Base-by-base conservation (phyloP, 2,329 filamentous ascomycete species). In the Hypoxylon sp. region DNA sequence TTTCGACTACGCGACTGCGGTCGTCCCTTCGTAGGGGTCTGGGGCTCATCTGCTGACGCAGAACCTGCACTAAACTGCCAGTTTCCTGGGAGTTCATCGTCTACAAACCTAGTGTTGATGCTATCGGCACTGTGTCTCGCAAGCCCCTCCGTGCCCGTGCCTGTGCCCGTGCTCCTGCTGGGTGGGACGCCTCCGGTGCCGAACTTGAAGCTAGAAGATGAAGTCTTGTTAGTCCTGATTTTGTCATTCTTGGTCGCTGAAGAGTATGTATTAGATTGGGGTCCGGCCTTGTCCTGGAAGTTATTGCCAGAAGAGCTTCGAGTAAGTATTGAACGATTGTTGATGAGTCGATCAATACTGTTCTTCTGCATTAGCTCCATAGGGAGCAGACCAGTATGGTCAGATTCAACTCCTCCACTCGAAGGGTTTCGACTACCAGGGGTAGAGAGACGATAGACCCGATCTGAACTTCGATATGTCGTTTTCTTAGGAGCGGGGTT, bases 71-170 rank as follows among this genome's bases (percentile, higher is more conserved):
- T 81, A 56, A 84, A 84, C 46, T 78, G 71, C 76, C 75, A 81
- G 13, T 70, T 67, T 23, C 71, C 68, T 4, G 71, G 59, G 31
- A 71, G 66, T 13, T 83, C 77, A 9, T 78, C 76, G 3, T 78
- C 72, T 13, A 76, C 77, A 67, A 87, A 87, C 27, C 72, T 79
- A 12, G 83, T 86, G 66, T 83, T 82, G 59, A 87, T 86, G 41
- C 79, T 82, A 48, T 87, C 82, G 13, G 78, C 71, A 60, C 79
- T 85, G 48, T 69, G 77, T 52, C 75, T 76, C 27, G 71, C 63
- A 52, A 83, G 82, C 2, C 67, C 67, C 30, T 71, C 67, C 25
- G 65, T 68, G 13, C 70, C 64, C n/a, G 71, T 63, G 7, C 69
- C 67, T 25, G 65, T 68, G 13, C 70, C 64, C n/a, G 71, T 63